Percentiles rank a stretch among this genome's conserved stretches.
Evolutionary conservation across 2,329 filamentous ascomycete species (phyloP).

Genomic region (Fusarium devonianum): DNA sequence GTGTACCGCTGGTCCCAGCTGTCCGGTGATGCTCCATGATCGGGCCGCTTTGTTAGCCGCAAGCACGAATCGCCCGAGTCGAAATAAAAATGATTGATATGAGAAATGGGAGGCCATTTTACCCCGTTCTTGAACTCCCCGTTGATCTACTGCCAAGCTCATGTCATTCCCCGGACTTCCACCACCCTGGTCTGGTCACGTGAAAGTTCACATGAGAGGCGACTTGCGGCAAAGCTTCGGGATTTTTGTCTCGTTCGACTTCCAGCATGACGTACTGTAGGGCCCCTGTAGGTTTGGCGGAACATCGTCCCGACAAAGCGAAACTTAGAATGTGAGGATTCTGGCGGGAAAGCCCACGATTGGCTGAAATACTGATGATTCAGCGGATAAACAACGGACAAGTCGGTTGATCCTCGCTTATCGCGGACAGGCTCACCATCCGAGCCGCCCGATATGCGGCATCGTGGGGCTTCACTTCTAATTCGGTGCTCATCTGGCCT

Average conservation of each 20-base stretch:
- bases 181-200: too few relatives aligned
- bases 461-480: constrained; percentile 35
- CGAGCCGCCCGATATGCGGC: constrained; percentile 17
- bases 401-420: constrained; percentile 18
- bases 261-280: too few relatives aligned
- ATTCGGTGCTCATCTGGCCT: constrained; percentile 25
- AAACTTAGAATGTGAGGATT: constrained; percentile 3
- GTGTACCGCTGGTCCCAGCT: constrained; percentile 8
- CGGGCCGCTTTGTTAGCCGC: neutral
- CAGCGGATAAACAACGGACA: neutral
- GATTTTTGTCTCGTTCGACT: constrained; percentile 8
- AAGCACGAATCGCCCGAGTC: too few relatives aligned
- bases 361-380: neutral
- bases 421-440: neutral
- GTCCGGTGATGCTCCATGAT: constrained; percentile 5
- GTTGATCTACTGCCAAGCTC: too few relatives aligned
- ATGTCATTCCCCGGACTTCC: too few relatives aligned
- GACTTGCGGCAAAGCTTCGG: constrained; percentile 27
- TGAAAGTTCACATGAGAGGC: too few relatives aligned
- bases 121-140: too few relatives aligned
- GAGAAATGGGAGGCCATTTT: too few relatives aligned
- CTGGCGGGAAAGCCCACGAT: constrained; percentile 5
- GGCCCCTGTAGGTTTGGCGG: too few relatives aligned
- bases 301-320: constrained; percentile 35
- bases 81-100: too few relatives aligned